Evolutionary conservation across 257 asterid species (phyloP).

Genomic region (Solanum dulcamara): DNA sequence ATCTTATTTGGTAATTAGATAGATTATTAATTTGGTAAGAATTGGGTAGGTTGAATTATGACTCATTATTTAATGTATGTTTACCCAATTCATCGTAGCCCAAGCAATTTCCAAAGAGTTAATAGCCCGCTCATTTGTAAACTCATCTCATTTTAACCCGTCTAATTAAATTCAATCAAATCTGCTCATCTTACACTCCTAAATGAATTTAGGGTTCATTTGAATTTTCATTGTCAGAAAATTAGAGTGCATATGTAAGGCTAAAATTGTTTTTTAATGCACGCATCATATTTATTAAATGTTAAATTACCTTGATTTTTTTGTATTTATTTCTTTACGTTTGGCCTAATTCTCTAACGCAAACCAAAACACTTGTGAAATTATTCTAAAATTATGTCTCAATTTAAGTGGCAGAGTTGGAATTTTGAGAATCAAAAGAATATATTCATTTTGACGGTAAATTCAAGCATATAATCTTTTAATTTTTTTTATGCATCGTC

Average conservation of each 20-base stretch:
- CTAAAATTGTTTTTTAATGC: too few species aligned
- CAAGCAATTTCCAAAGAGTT: background rate
- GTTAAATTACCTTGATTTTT: background rate
- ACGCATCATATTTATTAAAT: too few species aligned
- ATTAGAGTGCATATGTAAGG: background rate
- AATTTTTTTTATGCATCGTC: too few species aligned
- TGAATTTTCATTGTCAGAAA: too few species aligned
- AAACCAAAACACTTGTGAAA: too few species aligned
- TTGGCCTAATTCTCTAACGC: too few species aligned
- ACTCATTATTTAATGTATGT: background rate
- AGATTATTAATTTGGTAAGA: background rate
- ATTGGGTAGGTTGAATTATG: background rate
- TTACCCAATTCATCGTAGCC: background rate
- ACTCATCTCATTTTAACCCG: background rate
- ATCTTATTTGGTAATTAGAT: background rate
- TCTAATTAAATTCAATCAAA: background rate
- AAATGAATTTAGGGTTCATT: background rate
- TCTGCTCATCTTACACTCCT: background rate
- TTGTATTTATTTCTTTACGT: too few species aligned
- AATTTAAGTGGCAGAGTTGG: too few species aligned
- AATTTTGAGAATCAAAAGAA: too few species aligned
- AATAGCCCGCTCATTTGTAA: background rate
- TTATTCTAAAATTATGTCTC: too few species aligned
- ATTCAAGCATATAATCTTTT: too few species aligned
- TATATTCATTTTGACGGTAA: too few species aligned